Evolutionary conservation across 305 asterid species (phyloP), one percentile per base, ranked within the genome.

Genomic region (Solanum hybrid): DNA sequence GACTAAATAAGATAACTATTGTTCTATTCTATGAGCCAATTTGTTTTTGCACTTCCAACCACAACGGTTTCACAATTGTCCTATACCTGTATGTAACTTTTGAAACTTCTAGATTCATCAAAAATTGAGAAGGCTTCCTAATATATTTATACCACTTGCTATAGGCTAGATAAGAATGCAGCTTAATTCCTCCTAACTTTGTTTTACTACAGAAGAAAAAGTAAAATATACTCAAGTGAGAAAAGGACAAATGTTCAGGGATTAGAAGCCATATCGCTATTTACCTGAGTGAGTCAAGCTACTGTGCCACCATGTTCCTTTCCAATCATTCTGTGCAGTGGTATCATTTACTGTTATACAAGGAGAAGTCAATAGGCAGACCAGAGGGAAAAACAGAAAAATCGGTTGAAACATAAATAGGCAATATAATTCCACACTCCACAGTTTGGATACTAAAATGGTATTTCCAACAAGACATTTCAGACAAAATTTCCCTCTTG

Each of bases 301-400:
- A 82, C 91, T 94, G 91, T 95, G 96, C 96, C 96, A 95, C 98
- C 98, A 95, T 46, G 95, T 92, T 37, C 97, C 96, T 91, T 88
- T 94, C 97, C 97, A 95, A 89, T 94, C 95, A 91, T 95, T 95
- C 64, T 91, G 95, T 80, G 95, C 97, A 51, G 81, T 89, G 36
- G 94, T 90, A 86, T 93, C 94, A 80, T 94, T 94, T 38, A 92
- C 95, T 95, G 84, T 60, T 75, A 87, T 60, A 86, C 88, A 90
- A 84, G 90, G 91, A 89, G 10, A 71, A 64, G 86, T 64, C 75
- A 85, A 81, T 72, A 24, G 14, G 88, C 88, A 87, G 35, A 82
- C 29, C 87, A 42, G 27, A 46, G 20, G 24, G 72, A 27, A 42
- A 81, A 42, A 27, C n/a, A 34, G 31, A 16, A 7, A 24, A 37